Percentiles rank a stretch among this genome's conserved stretches.
These are phyloP conservation scores for Platismatia glauca DNA, from an alignment of 495 filamentous ascomycete genomes.

Conservation along the genomic window DNA sequence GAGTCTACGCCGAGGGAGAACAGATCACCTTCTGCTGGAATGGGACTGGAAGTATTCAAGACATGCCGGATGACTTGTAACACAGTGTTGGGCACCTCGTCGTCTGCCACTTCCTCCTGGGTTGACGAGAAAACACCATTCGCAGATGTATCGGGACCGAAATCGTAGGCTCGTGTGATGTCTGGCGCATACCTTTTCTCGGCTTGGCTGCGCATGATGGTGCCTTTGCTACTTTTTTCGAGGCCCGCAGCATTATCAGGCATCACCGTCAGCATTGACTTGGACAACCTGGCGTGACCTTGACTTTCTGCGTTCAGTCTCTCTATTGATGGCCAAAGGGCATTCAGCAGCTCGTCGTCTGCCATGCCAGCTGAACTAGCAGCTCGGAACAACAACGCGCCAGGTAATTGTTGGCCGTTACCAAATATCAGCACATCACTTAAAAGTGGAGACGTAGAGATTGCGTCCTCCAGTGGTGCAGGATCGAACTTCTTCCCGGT, in stretches of 20 bases:
- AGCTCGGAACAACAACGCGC: slow-evolving; percentile 35
- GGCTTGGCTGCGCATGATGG: slow-evolving; percentile 35
- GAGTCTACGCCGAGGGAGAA: slow-evolving; percentile 42
- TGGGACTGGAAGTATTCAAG: slow-evolving; percentile 20
- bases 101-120: slow-evolving; percentile 20
- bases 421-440: slow-evolving; percentile 43
- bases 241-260: slow-evolving; percentile 24
- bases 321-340: slow-evolving; percentile 33
- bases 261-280: slow-evolving; percentile 39
- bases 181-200: slow-evolving; percentile 32
- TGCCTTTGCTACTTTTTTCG: slow-evolving; percentile 48
- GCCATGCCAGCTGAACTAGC: slow-evolving; percentile 2
- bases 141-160: neutral
- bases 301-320: slow-evolving; percentile 33
- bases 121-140: neutral
- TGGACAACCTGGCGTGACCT: slow-evolving; percentile 35
- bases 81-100: slow-evolving; percentile 26
- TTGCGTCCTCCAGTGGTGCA: slow-evolving; percentile 46
- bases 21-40: slow-evolving; percentile 35
- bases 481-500: slow-evolving; percentile 66
- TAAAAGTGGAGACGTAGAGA: slow-evolving; percentile 30
- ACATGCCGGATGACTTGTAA: slow-evolving; percentile 27
- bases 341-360: slow-evolving; percentile 25
- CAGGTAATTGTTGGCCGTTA: slow-evolving; percentile 35
- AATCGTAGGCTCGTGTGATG: slow-evolving; percentile 36